Conservation (phyloP, 2,329 filamentous ascomycete species). For the Tolypocladium capitatum region DNA sequence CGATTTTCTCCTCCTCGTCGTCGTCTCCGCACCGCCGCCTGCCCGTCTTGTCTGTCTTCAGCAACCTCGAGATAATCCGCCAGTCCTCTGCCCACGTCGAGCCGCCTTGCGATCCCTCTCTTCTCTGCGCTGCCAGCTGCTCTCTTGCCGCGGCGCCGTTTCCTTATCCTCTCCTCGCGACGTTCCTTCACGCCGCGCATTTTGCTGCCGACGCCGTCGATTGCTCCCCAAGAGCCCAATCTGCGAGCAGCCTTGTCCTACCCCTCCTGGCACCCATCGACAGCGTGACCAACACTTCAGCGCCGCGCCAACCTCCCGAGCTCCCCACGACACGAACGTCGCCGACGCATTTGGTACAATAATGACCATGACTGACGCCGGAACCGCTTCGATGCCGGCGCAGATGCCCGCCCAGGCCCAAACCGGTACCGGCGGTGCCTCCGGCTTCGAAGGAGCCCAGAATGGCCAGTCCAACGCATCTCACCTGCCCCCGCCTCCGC, state of each 20-base stretch:
- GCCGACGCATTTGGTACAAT: neutral
- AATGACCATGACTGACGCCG: conserved; percentile 63
- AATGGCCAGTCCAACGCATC: conserved; percentile 54
- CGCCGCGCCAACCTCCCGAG: neutral
- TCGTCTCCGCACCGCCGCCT: conserved; percentile 1
- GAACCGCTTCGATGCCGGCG: conserved; percentile 45
- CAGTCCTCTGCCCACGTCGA: neutral
- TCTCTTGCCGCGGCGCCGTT: neutral
- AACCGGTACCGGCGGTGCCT: conserved; percentile 41
- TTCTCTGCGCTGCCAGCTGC: neutral
- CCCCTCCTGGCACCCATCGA: neutral
- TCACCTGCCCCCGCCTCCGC: conserved; percentile 81
- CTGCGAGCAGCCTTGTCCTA: conserved; percentile 2
- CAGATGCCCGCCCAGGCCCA: conserved; percentile 59
- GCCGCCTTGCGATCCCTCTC: neutral
- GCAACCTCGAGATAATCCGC: neutral
- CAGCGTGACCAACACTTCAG: neutral
- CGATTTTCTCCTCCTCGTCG: neutral
- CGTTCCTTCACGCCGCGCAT: neutral
- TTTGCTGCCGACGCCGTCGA: neutral
- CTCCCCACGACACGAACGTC: neutral
- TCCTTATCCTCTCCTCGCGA: neutral
- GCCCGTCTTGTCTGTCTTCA: neutral
- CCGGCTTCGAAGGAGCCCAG: conserved; percentile 64
- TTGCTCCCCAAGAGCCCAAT: neutral